Conservation (phyloP, 2,329 filamentous ascomycete species). For the Graphium sp. region DNA sequence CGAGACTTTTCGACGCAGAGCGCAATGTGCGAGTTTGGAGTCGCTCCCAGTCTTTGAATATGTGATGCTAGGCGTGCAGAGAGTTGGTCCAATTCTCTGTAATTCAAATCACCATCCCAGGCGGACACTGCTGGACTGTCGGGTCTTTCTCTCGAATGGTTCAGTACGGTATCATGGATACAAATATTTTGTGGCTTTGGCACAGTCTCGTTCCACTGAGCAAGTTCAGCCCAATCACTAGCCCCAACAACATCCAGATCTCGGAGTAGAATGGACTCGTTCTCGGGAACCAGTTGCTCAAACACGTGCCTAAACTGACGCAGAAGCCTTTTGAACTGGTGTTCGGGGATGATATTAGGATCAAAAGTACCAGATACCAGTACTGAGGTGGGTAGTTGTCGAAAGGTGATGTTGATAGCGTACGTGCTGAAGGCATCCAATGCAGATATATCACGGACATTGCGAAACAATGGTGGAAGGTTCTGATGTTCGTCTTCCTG, state of each 20-base stretch:
- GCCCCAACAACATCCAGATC: too few species aligned
- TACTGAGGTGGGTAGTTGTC: too few species aligned
- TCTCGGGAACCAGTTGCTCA: too few species aligned
- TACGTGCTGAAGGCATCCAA: background rate
- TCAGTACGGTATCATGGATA: background rate
- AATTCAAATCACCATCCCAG: conserved; percentile 10
- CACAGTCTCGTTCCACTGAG: background rate
- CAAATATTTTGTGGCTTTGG: conserved; percentile 3
- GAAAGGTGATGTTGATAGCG: too few species aligned
- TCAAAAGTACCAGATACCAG: too few species aligned
- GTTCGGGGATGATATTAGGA: too few species aligned
- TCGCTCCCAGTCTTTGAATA: too few species aligned
- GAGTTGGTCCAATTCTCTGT: conserved; percentile 8
- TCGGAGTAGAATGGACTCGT: too few species aligned
- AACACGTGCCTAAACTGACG: too few species aligned
- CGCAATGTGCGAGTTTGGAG: too few species aligned
- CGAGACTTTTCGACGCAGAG: conserved; percentile 13
- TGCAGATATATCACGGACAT: background rate
- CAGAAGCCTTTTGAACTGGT: too few species aligned
- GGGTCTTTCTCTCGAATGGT: conserved; percentile 2
- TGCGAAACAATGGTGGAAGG: conserved; percentile 1
- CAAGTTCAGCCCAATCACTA: too few species aligned
- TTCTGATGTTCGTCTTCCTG: conserved; percentile 2
- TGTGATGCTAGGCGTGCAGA: conserved; percentile 6
- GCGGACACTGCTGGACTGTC: conserved; percentile 7